Percentiles rank a stretch among this genome's conserved stretches.
Conservation (phyloP, 768 basidiomycete species). For the Kondoa malvinella region DNA sequence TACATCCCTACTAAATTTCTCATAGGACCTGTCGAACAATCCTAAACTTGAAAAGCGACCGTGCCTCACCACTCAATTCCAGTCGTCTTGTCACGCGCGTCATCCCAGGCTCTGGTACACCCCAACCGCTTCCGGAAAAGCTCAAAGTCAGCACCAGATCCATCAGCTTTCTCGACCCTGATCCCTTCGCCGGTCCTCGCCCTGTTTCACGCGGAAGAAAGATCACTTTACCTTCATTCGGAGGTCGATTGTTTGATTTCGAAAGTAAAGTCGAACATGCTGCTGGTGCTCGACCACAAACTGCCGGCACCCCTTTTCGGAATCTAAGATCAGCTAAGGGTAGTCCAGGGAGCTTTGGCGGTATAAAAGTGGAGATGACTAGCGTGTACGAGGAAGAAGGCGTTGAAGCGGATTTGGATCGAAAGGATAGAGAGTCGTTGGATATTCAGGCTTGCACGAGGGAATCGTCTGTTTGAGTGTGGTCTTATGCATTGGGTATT, state of each 20-base stretch:
- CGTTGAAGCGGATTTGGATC: neutral
- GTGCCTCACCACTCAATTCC: neutral
- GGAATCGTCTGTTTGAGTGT: no score
- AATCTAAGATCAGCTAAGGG: neutral
- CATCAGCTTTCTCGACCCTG: neutral
- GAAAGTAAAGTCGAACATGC: neutral
- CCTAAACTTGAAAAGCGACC: neutral
- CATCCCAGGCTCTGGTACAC: neutral
- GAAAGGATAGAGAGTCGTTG: neutral
- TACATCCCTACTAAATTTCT: neutral
- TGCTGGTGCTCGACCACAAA: neutral
- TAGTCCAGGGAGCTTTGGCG: neutral
- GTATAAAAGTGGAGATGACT: neutral
- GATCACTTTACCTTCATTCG: neutral
- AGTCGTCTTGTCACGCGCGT: neutral
- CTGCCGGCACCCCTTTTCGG: neutral
- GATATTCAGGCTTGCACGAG: neutral
- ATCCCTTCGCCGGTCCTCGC: no score
- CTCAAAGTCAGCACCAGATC: neutral
- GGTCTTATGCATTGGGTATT: no score
- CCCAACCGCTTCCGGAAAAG: neutral
- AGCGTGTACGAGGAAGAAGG: neutral
- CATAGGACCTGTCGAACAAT: neutral
- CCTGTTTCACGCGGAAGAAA: neutral
- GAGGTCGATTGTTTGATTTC: neutral